phyloP scores from a whole-genome alignment of 2,329 filamentous ascomycete genomes.

The Claviceps sorghi region DNA sequence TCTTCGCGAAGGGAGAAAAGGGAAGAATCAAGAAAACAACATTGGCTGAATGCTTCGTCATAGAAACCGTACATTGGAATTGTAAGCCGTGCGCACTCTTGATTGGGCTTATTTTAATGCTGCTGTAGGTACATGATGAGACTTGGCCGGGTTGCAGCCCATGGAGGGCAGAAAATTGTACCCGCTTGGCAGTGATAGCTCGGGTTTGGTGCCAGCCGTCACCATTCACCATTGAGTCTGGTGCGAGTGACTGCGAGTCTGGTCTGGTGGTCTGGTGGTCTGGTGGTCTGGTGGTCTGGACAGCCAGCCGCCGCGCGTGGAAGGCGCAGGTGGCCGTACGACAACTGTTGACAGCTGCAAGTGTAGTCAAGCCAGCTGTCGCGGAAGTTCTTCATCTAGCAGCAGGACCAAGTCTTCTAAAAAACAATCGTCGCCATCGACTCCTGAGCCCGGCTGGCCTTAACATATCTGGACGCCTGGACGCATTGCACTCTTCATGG shows the following conservation, averaged over 20 bases:
- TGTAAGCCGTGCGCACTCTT: background rate
- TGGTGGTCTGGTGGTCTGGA: no score
- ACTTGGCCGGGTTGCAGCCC: background rate
- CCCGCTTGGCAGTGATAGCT: background rate
- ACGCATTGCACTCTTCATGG: constrained; percentile 4
- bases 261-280: no score
- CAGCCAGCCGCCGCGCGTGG: background rate
- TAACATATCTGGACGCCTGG: background rate
- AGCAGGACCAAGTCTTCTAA: no score
- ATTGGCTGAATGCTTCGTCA: background rate
- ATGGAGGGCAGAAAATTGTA: background rate
- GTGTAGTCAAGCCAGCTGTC: background rate
- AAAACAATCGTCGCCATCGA: background rate
- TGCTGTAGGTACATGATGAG: background rate
- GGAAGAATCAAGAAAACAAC: background rate
- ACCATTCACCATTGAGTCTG: no score
- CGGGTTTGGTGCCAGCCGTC: background rate
- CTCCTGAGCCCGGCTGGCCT: background rate
- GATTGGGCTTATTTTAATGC: background rate
- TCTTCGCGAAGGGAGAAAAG: background rate
- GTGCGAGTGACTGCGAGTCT: no score
- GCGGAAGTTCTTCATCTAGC: background rate
- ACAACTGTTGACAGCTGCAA: background rate
- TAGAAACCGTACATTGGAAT: background rate
- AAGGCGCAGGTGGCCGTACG: background rate